Evolutionary conservation across 148 eudicot species (phyloP).

Genomic region (Spergularia marina): DNA sequence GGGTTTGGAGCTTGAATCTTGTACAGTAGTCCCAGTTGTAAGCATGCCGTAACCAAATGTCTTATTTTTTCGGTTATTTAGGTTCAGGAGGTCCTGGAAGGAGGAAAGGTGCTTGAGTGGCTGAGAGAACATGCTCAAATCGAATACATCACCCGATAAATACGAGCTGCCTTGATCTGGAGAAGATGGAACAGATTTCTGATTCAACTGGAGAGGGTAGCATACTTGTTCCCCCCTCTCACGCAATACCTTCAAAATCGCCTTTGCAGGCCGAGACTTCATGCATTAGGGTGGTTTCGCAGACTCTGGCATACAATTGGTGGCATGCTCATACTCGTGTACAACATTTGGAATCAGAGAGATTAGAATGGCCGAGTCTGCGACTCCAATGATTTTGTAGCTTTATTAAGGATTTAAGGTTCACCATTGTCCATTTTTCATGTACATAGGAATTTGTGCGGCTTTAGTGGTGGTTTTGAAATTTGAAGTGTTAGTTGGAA

Average conservation of each 20-base stretch:
- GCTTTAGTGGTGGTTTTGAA: neutral
- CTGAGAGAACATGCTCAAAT: constrained; percentile 68
- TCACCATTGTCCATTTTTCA: neutral
- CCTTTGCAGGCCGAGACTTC: neutral
- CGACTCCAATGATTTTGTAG: constrained; percentile 14
- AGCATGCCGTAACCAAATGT: neutral
- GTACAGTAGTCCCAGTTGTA: neutral
- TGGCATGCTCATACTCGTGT: neutral
- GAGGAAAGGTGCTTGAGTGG: constrained; percentile 98
- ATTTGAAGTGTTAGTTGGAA: too few relatives aligned
- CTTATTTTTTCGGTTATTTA: constrained; percentile 12
- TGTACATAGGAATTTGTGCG: constrained; percentile 8
- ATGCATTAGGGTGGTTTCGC: constrained; percentile 1
- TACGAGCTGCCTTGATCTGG: neutral
- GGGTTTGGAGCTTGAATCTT: neutral
- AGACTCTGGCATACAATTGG: neutral
- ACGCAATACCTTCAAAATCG: neutral
- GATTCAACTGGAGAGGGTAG: neutral
- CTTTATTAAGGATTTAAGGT: neutral
- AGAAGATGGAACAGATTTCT: neutral
- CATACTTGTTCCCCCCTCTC: neutral
- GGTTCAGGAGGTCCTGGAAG: constrained; percentile 94
- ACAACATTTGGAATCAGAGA: constrained; percentile 1
- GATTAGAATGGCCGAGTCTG: neutral
- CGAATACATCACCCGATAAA: constrained; percentile 41